phyloP scores from a whole-genome alignment of 148 eudicot genomes.

The Spergularia bocconei region DNA sequence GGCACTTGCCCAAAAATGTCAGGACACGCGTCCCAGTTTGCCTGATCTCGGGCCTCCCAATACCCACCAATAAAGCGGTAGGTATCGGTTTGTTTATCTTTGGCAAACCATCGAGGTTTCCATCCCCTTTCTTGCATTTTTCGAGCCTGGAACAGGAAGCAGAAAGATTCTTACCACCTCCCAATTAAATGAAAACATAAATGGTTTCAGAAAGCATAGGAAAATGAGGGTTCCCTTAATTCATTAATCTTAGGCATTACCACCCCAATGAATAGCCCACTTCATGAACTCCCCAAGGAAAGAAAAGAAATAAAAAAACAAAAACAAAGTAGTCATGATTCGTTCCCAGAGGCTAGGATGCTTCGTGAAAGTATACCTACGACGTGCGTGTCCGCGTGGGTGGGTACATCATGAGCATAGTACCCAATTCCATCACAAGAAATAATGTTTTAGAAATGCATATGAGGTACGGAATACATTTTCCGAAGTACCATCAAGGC shows the following conservation, averaged over 20 bases:
- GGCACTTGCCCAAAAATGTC: constrained; percentile 82
- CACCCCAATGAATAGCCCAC: too few relatives aligned
- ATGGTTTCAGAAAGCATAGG: not conserved
- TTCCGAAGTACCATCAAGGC: too few relatives aligned
- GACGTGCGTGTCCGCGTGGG: too few relatives aligned
- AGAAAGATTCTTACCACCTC: constrained; percentile 6
- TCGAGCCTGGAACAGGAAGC: constrained; percentile 53
- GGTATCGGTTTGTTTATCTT: constrained; percentile 55
- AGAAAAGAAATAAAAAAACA: too few relatives aligned
- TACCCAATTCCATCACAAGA: too few relatives aligned
- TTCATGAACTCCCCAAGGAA: too few relatives aligned
- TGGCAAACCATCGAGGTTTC: constrained; percentile 84
- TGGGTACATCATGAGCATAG: too few relatives aligned
- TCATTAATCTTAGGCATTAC: not conserved
- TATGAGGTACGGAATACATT: too few relatives aligned
- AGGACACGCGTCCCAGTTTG: constrained; percentile 76
- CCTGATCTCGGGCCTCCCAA: constrained; percentile 83
- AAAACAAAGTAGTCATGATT: too few relatives aligned
- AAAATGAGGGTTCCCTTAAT: not conserved
- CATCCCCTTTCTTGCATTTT: constrained; percentile 97
- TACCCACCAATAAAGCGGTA: constrained; percentile 71
- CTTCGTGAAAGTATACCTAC: too few relatives aligned
- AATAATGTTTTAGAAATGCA: too few relatives aligned
- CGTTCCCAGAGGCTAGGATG: too few relatives aligned
- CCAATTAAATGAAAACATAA: not conserved